Evolutionary conservation across 169 alveolate species (phyloP).

Genomic region (Pseudocohnilembus persalinus): DNA sequence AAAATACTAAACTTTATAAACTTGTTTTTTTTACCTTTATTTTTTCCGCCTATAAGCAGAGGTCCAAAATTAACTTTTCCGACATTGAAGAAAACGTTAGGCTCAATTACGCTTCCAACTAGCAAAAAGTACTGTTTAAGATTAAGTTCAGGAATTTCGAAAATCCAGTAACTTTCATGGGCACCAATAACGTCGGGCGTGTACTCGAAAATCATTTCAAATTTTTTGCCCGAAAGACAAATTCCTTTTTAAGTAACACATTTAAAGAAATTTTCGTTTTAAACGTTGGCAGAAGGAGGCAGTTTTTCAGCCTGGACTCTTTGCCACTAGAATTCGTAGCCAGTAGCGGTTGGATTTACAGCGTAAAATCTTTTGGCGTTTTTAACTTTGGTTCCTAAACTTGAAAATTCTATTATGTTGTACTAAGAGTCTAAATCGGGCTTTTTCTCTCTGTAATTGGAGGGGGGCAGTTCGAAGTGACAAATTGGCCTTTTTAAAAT

Average conservation of each 20-base stretch:
- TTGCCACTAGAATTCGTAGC: constrained; percentile 93
- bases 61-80: constrained; percentile 92
- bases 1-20: no score
- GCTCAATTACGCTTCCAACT: constrained; percentile 93
- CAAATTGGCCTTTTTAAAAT: constrained; percentile 93
- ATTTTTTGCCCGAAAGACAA: constrained; percentile 89
- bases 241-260: constrained; percentile 90
- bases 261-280: constrained; percentile 79
- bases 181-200: constrained; percentile 86
- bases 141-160: constrained; percentile 86
- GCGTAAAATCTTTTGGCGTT: constrained; percentile 91
- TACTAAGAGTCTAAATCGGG: constrained; percentile 71
- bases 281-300: constrained; percentile 12
- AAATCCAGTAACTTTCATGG: constrained; percentile 91
- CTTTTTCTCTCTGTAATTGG: constrained; percentile 79
- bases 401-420: constrained; percentile 87
- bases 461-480: constrained; percentile 89
- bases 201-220: constrained; percentile 92
- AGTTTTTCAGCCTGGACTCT: constrained; percentile 71
- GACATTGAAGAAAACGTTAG: constrained; percentile 89
- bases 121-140: constrained; percentile 85
- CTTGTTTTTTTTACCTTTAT: no score
- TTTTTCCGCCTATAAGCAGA: constrained; percentile 89
- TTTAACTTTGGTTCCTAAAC: constrained; percentile 90
- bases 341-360: constrained; percentile 91